A percentile compares a stretch with the other conserved stretches of the same genome.
Conservation (phyloP, 805 yeast species). For the Saturnispora diversa region DNA sequence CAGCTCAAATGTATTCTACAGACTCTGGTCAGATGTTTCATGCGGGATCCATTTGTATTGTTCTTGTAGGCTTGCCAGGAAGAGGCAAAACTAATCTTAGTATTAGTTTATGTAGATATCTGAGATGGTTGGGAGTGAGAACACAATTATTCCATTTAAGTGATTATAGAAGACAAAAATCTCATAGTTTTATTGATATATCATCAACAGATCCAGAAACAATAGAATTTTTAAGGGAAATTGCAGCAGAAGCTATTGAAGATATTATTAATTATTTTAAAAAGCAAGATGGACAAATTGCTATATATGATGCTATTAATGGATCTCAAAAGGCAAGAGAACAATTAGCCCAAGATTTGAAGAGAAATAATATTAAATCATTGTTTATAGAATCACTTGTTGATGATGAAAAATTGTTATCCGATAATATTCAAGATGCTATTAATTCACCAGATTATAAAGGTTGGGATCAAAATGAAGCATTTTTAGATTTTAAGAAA, state of each 20-base stretch:
- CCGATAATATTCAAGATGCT: conserved; percentile 77
- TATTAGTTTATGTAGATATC: conserved; percentile 82
- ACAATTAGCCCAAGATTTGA: conserved; percentile 47
- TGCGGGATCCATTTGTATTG: conserved; percentile 88
- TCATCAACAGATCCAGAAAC: conserved; percentile 55
- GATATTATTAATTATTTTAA: conserved; percentile 69
- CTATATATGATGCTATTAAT: conserved; percentile 92
- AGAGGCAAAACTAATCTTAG: conserved; percentile 92
- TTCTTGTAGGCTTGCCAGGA: conserved; percentile 89
- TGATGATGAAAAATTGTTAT: conserved; percentile 60
- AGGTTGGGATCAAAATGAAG: conserved; percentile 66
- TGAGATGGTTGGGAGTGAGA: conserved; percentile 94
- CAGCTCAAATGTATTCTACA: conserved; percentile 89
- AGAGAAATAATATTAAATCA: conserved; percentile 56
- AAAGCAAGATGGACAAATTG: conserved; percentile 83
- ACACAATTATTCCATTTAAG: conserved; percentile 89
- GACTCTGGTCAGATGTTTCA: conserved; percentile 89
- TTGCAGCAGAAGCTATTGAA: conserved; percentile 53
- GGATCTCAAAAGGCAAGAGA: conserved; percentile 64
- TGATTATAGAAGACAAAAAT: conserved; percentile 64
- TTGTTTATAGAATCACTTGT: conserved; percentile 83
- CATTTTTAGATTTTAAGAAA: conserved; percentile 67
- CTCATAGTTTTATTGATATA: conserved; percentile 29
- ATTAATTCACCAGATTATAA: conserved; percentile 79
- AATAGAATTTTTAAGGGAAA: conserved; percentile 46